A percentile compares a stretch with the other conserved stretches of the same genome.
Conservation (phyloP, 2,329 filamentous ascomycete genomes). For the Colletotrichum melonis region DNA sequence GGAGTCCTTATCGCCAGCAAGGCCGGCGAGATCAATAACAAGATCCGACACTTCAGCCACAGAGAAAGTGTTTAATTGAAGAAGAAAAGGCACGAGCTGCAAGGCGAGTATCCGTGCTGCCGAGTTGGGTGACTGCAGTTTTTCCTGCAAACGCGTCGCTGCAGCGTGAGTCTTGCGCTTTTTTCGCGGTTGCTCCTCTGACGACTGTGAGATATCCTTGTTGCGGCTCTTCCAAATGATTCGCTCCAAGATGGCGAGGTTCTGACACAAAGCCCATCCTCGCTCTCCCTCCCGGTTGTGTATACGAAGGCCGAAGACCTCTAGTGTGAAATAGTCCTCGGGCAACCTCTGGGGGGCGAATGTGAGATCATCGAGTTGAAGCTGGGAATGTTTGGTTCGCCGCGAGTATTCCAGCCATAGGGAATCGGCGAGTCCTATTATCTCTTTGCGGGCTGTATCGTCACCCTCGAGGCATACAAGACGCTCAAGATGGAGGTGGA, state of each 20-base stretch:
- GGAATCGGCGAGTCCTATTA: constrained; percentile 76
- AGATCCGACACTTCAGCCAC: constrained; percentile 65
- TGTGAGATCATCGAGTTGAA: constrained; percentile 82
- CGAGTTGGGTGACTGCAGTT: constrained; percentile 57
- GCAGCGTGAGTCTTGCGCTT: constrained; percentile 56
- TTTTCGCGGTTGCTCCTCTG: constrained; percentile 63
- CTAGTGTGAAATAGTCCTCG: constrained; percentile 57
- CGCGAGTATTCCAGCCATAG: constrained; percentile 84
- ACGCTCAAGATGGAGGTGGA: constrained; percentile 71
- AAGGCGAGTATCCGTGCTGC: constrained; percentile 62
- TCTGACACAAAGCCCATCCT: constrained; percentile 70
- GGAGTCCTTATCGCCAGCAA: constrained; percentile 77
- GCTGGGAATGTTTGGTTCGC: constrained; percentile 75
- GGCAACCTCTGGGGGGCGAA: constrained; percentile 62
- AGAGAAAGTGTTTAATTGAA: constrained; percentile 57
- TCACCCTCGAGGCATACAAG: constrained; percentile 58
- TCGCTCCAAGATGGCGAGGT: constrained; percentile 67
- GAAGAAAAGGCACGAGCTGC: constrained; percentile 68
- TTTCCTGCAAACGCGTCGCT: constrained; percentile 59
- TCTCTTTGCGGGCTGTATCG: constrained; percentile 52
- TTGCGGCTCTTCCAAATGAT: constrained; percentile 48
- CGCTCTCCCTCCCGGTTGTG: constrained; percentile 67
- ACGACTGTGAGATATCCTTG: constrained; percentile 40
- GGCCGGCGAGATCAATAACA: constrained; percentile 67
- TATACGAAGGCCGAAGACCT: constrained; percentile 64